phyloP scores from a whole-genome alignment of 768 basidiomycete species.

The Zangia roseola region DNA sequence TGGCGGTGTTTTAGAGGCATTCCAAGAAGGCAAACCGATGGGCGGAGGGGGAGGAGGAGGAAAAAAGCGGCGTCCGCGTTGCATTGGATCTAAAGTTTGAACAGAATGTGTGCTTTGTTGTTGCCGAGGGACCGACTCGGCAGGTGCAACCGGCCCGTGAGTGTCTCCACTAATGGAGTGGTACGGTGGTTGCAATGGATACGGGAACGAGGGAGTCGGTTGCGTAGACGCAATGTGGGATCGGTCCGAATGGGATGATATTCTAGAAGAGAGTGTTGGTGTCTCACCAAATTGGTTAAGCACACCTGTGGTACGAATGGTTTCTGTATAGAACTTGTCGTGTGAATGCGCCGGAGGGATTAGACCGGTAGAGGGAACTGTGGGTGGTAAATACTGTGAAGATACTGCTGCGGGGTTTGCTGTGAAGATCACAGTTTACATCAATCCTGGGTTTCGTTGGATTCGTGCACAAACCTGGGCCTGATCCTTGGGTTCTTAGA shows the following conservation, averaged over 20 bases:
- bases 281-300: neutral
- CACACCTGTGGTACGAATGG: neutral
- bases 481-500: slow-evolving; percentile 19
- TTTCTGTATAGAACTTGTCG: neutral
- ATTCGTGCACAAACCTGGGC: slow-evolving; percentile 10
- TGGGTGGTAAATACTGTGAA: slow-evolving; percentile 1
- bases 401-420: slow-evolving; percentile 2
- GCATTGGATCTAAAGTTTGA: slow-evolving; percentile 2
- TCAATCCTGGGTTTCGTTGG: slow-evolving; percentile 1
- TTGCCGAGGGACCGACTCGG: neutral
- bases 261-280: neutral
- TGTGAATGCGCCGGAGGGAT: slow-evolving; percentile 9
- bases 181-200: neutral
- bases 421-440: neutral
- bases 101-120: neutral
- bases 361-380: neutral
- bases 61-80: neutral
- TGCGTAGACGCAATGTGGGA: neutral
- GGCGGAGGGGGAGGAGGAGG: neutral
- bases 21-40: neutral
- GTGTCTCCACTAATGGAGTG: neutral
- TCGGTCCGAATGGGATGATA: slow-evolving; percentile 1
- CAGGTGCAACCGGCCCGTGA: neutral
- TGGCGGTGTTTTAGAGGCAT: neutral
- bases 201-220: neutral